These are phyloP conservation scores for Durio zibethinus DNA, from an alignment of 345 rosid species.

Conservation along the genomic window DNA sequence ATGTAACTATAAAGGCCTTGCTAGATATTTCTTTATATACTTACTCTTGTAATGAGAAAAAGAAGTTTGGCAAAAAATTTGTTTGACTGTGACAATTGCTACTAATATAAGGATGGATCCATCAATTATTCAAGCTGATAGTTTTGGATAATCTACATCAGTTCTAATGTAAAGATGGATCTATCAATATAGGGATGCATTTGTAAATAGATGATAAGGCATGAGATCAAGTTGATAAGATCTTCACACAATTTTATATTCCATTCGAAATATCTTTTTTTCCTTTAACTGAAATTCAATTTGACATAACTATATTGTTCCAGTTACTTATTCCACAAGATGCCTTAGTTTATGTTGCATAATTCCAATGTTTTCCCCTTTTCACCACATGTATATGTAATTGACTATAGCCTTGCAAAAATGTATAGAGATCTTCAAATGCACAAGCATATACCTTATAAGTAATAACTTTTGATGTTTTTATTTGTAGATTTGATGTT, in stretches of 20 bases:
- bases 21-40: neutral
- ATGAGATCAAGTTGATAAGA: neutral
- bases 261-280: neutral
- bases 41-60: neutral
- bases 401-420: slow-evolving; percentile 89
- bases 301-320: neutral
- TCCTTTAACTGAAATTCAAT: neutral
- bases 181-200: slow-evolving; percentile 66
- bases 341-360: neutral
- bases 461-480: slow-evolving; percentile 27
- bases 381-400: slow-evolving; percentile 55
- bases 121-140: too few relatives aligned
- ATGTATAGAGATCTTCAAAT: slow-evolving; percentile 85
- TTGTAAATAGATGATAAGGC: slow-evolving; percentile 31
- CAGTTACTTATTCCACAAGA: neutral
- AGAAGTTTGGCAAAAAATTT: neutral
- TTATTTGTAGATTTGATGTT: neutral
- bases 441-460: slow-evolving; percentile 85
- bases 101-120: neutral
- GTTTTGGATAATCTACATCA: too few relatives aligned
- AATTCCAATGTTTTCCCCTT: neutral
- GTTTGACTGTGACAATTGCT: neutral
- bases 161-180: too few relatives aligned
- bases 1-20: neutral
- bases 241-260: neutral